Percentiles rank a stretch among this genome's conserved stretches.
phyloP scores from a whole-genome alignment of 805 yeast genomes.

The Allodekkera sacchari region DNA sequence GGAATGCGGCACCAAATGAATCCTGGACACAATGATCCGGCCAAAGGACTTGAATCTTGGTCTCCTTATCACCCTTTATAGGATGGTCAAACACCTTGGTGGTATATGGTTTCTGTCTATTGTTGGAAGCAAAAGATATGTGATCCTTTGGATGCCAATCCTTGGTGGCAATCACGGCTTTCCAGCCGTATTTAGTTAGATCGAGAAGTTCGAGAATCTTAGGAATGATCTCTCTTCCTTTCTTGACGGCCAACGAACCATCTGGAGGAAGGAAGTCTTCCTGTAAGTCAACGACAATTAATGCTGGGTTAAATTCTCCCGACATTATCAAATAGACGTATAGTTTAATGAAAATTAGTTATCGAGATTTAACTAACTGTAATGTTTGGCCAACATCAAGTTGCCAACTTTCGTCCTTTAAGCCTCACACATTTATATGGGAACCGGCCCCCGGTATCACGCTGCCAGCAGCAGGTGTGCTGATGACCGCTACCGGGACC shows the following conservation, averaged over 20 bases:
- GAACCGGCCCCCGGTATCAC: no score
- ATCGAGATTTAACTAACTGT: no score
- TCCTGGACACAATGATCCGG: conserved; percentile 86
- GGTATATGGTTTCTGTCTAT: conserved; percentile 44
- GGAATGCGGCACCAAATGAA: conserved; percentile 58
- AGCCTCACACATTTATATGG: no score
- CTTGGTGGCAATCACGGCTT: conserved; percentile 58
- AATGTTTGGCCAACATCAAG: no score
- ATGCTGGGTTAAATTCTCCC: conserved; percentile 34
- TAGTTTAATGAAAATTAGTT: no score
- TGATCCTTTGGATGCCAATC: conserved; percentile 88
- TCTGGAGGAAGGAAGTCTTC: conserved; percentile 76
- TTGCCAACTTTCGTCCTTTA: no score
- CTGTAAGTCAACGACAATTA: conserved; percentile 75
- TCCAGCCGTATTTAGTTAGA: conserved; percentile 41
- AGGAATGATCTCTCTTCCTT: conserved; percentile 53
- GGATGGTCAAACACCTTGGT: conserved; percentile 45
- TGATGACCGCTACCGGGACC: no score
- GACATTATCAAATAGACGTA: no score
- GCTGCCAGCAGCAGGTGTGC: no score
- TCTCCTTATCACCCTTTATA: conserved; percentile 20
- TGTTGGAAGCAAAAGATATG: conserved; percentile 72
- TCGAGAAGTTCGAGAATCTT: conserved; percentile 41
- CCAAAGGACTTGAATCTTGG: conserved; percentile 55
- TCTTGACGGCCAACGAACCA: conserved; percentile 68